These are phyloP conservation scores for Boletus rubropictus DNA, from an alignment of 768 basidiomycete species.

Conservation along the genomic window DNA sequence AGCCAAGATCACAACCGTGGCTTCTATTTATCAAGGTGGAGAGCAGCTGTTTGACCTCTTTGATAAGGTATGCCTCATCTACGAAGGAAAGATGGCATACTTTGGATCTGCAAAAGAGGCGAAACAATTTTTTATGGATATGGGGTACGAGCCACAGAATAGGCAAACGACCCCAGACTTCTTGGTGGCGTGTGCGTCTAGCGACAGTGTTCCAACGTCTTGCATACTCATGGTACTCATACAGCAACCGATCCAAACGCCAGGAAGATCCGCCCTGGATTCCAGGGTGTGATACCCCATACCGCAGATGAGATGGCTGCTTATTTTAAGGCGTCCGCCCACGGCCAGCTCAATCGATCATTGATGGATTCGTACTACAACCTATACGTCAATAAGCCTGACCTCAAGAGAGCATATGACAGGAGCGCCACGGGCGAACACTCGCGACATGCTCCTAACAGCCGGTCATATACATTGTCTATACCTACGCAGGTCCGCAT, in stretches of 20 bases:
- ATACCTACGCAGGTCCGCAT: conserved; percentile 40
- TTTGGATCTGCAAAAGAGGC: conserved; percentile 3
- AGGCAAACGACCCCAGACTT: conserved; percentile 60
- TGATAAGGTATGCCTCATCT: conserved; percentile 37
- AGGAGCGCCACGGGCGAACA: conserved; percentile 47
- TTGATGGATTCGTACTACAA: conserved; percentile 43
- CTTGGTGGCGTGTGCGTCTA: conserved; percentile 38
- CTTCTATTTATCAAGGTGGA: conserved; percentile 83
- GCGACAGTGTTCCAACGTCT: conserved; percentile 24
- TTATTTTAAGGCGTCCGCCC: conserved; percentile 38
- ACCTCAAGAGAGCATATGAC: conserved; percentile 40
- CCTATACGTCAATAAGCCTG: conserved; percentile 41
- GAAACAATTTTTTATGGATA: conserved; percentile 1
- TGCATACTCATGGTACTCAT: not conserved
- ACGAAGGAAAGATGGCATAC: conserved; percentile 8
- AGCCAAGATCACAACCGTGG: conserved; percentile 52
- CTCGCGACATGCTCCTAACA: conserved; percentile 38
- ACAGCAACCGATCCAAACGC: conserved; percentile 54
- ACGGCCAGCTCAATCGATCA: conserved; percentile 37
- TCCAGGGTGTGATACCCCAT: conserved; percentile 39
- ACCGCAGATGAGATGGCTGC: conserved; percentile 55
- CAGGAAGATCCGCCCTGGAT: conserved; percentile 43
- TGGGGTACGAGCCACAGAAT: conserved; percentile 43
- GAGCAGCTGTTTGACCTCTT: conserved; percentile 60
- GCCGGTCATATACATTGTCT: conserved; percentile 42